Conservation (phyloP, 1,284 basidiomycete genomes). For the Puccinia polysora region DNA sequence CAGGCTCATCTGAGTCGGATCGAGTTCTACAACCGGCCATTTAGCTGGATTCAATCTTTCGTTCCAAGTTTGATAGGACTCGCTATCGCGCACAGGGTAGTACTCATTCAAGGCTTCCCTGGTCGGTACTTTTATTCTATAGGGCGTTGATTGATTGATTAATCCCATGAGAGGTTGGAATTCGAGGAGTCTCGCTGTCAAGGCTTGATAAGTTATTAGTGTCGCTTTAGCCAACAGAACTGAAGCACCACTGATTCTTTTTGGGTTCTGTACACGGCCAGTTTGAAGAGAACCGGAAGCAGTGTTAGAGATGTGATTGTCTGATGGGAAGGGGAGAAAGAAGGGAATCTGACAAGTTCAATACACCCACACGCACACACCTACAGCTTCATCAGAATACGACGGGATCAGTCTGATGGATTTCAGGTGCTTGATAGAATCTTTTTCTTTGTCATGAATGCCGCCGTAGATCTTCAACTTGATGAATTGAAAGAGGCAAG, state of each 20-base stretch:
- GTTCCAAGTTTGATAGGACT: too few relatives aligned
- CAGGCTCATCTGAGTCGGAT: neutral
- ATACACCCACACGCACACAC: neutral
- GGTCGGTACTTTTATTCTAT: slow-evolving; percentile 23
- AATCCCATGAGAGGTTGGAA: neutral
- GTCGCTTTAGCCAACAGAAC: neutral
- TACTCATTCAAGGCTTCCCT: neutral
- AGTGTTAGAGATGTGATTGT: too few relatives aligned
- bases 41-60: neutral
- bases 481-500: slow-evolving; percentile 21
- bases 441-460: neutral
- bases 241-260: neutral
- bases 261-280: neutral
- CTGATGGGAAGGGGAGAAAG: too few relatives aligned
- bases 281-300: neutral
- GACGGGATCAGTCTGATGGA: slow-evolving; percentile 3
- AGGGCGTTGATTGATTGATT: slow-evolving; percentile 14
- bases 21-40: slow-evolving; percentile 2
- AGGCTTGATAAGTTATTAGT: slow-evolving; percentile 7
- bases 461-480: neutral
- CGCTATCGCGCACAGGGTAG: too few relatives aligned
- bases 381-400: neutral
- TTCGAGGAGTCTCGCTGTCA: neutral
- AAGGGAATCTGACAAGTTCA: neutral
- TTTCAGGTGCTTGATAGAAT: slow-evolving; percentile 13